Percentiles rank a stretch among this genome's conserved stretches.
Evolutionary conservation across 2,329 filamentous ascomycete species (phyloP).

Genomic region (Hypoxylon sp.): DNA sequence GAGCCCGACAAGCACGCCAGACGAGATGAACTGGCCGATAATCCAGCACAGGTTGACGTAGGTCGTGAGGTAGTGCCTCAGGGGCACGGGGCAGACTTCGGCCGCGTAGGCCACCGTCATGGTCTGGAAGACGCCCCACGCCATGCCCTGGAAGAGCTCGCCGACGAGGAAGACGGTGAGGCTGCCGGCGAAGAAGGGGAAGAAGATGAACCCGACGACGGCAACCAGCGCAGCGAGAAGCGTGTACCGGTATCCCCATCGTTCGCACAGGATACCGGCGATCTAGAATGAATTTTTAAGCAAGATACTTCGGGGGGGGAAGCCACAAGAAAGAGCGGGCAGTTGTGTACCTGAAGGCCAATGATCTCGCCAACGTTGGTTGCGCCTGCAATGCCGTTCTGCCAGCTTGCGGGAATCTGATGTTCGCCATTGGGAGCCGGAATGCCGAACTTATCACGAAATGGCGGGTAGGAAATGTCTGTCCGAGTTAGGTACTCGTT

Average conservation of each 20-base stretch:
- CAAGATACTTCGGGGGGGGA: not conserved
- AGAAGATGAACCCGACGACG: constrained; percentile 57
- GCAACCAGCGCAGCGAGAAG: constrained; percentile 55
- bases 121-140: constrained; percentile 53
- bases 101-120: constrained; percentile 50
- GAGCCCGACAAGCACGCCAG: constrained; percentile 49
- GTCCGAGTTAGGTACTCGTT: constrained; percentile 10
- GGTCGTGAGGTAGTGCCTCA: constrained; percentile 49
- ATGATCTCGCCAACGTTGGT: constrained; percentile 61
- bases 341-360: constrained; percentile 55
- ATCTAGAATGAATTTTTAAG: constrained; percentile 41
- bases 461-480: constrained; percentile 57
- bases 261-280: constrained; percentile 59
- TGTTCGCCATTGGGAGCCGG: constrained; percentile 52
- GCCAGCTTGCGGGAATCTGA: constrained; percentile 60
- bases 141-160: constrained; percentile 57
- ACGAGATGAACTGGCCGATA: constrained; percentile 57
- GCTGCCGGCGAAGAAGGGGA: constrained; percentile 56
- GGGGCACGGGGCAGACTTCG: constrained; percentile 49
- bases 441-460: constrained; percentile 52
- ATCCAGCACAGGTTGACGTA: constrained; percentile 52
- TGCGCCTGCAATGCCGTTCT: constrained; percentile 61
- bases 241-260: constrained; percentile 56
- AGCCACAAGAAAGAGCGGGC: not conserved
- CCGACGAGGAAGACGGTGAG: constrained; percentile 54